These are phyloP conservation scores for Penstemon barbatus DNA, from an alignment of 257 asterid species.

Conservation along the genomic window DNA sequence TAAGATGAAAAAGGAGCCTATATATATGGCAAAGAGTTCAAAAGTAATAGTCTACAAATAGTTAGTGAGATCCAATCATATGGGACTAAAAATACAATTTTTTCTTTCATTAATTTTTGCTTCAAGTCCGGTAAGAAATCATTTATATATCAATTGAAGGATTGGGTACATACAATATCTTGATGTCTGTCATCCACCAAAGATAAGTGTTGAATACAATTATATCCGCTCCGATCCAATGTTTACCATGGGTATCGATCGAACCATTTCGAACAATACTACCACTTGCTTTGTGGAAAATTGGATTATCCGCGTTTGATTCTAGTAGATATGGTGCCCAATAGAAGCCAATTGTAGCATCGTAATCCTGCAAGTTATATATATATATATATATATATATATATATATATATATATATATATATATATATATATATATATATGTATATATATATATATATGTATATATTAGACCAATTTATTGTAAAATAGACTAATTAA, in stretches of 20 bases:
- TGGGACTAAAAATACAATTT: too few species aligned
- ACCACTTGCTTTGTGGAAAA: slow-evolving; percentile 47
- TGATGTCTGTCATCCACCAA: slow-evolving; percentile 65
- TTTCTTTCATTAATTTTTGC: too few species aligned
- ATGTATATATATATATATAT: too few species aligned
- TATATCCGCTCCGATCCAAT: slow-evolving; percentile 60
- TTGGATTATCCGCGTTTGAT: slow-evolving; percentile 52
- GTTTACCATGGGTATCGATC: slow-evolving; percentile 49
- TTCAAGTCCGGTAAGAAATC: too few species aligned
- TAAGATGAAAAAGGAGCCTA: too few species aligned
- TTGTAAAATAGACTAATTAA: neutral
- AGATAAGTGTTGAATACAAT: slow-evolving; percentile 56
- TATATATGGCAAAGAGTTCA: too few species aligned
- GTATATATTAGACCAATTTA: neutral
- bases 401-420: neutral
- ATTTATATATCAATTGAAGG: neutral
- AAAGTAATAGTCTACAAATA: too few species aligned
- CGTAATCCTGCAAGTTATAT: slow-evolving; percentile 44
- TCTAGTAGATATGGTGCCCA: slow-evolving; percentile 70
- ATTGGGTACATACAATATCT: slow-evolving; percentile 21
- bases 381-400: neutral
- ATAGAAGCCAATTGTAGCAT: slow-evolving; percentile 60
- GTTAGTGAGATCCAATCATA: too few species aligned
- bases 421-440: too few species aligned
- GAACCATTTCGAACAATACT: slow-evolving; percentile 58